Base-by-base conservation (phyloP, 2,329 filamentous ascomycete genomes). In the Trichoderma simmonsii region DNA sequence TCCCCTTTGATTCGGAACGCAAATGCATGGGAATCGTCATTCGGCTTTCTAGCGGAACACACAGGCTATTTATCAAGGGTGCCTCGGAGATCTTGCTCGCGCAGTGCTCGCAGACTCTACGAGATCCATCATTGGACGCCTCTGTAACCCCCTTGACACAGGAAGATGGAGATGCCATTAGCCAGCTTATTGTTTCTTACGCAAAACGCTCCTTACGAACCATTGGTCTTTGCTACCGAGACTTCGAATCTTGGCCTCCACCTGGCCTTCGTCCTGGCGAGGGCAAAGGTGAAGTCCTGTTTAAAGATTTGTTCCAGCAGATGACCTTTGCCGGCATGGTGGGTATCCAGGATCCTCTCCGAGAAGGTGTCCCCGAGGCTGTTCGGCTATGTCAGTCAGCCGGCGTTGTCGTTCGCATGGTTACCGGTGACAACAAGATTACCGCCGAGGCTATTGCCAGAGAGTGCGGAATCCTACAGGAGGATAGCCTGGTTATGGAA, bases 211-310 rank as follows among this genome's bases (percentile, higher is more conserved):
- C 94, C 8, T 86, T 97, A 36, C 89, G 94, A 74, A 97, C 94
- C 1, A 97, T 97, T 76, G 93, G 91, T 57, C 87, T 97, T 74
- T 86, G 94, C 68, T 97, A 94, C 82, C 91, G 90, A 71, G 94
- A 97, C 76, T 97, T 96, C 75, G 88, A 93, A 28, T 87, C 88
- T 68, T 97, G 94, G 94, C 94, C 95, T 36, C 94, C 94, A 5
- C 87, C 85, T 73, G 86, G 87, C 62, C 88, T 86, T 18, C 88
- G 84, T 63, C 85, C 83, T 5, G 80, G 80, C n/a, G 86, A 87
- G 28, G 86, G 91, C 79, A 85, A 86, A 76, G 86, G 85, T 48
- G 87, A 91, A 71, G 86, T 90, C n/a, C 81, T 85, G 9, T 92
- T 93, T 74, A 90, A 92, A 60, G 86, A 90, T 68, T 80, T 93